Evolutionary conservation across 108 stramenopile genomes (phyloP).

Genomic region (Skeletonema potamos): DNA sequence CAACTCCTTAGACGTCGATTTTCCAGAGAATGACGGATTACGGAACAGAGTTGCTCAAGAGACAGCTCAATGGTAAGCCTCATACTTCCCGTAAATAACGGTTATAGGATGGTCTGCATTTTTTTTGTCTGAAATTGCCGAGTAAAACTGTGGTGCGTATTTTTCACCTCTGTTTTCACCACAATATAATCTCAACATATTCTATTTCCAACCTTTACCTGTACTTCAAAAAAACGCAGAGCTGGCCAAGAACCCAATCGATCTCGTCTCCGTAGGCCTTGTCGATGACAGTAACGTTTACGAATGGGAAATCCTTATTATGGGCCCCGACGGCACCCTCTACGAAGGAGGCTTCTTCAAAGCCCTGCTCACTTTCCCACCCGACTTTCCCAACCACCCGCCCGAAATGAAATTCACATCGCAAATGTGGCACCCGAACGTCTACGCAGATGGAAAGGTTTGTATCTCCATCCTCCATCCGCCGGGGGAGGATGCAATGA

Average conservation of each 20-base stretch:
- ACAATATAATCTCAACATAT: background rate
- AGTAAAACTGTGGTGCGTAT: background rate
- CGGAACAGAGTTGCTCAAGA: conserved; percentile 80
- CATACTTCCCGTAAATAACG: background rate
- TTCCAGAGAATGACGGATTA: conserved; percentile 70
- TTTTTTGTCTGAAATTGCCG: background rate
- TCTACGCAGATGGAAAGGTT: conserved; percentile 86
- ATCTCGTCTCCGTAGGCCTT: conserved; percentile 87
- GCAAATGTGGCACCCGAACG: conserved; percentile 99
- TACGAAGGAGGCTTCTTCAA: conserved; percentile 98
- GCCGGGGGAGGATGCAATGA: conserved; percentile 94
- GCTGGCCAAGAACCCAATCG: conserved; percentile 86
- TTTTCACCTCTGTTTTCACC: background rate
- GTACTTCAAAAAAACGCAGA: conserved; percentile 46
- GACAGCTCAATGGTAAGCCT: conserved; percentile 83
- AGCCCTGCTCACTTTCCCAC: conserved; percentile 91
- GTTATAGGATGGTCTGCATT: too few relatives aligned
- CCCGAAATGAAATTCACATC: conserved; percentile 93
- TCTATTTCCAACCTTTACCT: too few relatives aligned
- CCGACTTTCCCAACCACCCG: conserved; percentile 97
- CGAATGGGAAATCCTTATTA: conserved; percentile 96
- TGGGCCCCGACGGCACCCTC: conserved; percentile 91
- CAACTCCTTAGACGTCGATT: background rate
- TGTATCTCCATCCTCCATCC: conserved; percentile 99
- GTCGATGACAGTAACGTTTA: conserved; percentile 85